Conservation (phyloP, 202 grass and related monocot species). For the Schoenoplectus tabernaemontani region DNA sequence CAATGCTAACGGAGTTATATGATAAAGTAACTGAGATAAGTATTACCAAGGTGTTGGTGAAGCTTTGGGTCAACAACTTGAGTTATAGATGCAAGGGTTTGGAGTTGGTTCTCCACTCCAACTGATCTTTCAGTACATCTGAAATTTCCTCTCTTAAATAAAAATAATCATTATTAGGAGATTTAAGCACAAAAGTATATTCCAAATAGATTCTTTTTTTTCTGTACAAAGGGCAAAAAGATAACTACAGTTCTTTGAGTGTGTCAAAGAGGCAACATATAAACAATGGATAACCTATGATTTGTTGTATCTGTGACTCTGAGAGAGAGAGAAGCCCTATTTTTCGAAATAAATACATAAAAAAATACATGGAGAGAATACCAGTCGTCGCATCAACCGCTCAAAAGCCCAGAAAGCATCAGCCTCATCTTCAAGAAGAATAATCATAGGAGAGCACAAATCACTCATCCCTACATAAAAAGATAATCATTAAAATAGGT, state of each 20-base stretch:
- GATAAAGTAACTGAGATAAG: not conserved
- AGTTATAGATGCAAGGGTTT: slow-evolving; percentile 87
- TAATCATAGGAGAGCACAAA: slow-evolving; percentile 98
- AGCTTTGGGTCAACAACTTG: slow-evolving; percentile 97
- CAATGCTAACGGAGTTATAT: not conserved
- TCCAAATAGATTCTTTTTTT: not conserved
- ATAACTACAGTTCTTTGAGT: not conserved
- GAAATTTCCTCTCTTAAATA: slow-evolving; percentile 94
- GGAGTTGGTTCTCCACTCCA: slow-evolving; percentile 88
- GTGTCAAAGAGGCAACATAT: not conserved
- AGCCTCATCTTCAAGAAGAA: slow-evolving; percentile 87
- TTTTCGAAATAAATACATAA: not conserved
- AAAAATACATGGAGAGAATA: slow-evolving; percentile 27
- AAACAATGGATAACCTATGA: not conserved
- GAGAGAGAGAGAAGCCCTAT: not conserved
- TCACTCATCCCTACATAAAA: slow-evolving; percentile 84
- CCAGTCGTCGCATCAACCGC: slow-evolving; percentile 97
- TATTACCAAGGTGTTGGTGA: slow-evolving; percentile 89
- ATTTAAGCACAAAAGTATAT: slow-evolving; percentile 22
- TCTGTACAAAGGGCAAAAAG: not conserved
- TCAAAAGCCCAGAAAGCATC: slow-evolving; percentile 99
- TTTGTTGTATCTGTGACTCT: not conserved
- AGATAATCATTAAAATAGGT: not conserved
- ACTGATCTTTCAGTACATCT: slow-evolving; percentile 94
- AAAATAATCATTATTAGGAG: slow-evolving; percentile 35